Base-by-base conservation (phyloP, 2,329 filamentous ascomycete species). In the Sporothrix humicola region DNA sequence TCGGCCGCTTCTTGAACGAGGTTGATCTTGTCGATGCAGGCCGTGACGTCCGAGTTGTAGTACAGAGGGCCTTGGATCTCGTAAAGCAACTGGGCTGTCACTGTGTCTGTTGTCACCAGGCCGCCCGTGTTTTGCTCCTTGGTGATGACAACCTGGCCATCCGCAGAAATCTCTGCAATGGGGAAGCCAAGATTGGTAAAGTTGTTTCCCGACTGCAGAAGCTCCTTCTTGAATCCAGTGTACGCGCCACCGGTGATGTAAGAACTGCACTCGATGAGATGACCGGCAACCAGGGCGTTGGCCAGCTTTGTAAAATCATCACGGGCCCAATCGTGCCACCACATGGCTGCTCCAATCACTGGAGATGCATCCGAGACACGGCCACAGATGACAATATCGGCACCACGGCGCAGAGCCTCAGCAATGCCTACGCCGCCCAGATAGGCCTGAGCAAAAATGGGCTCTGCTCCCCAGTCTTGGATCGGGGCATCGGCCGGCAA, bases 291-390 rank as follows among this genome's bases (percentile, higher is more conserved):
- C 1, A 85, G 76, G 3, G 82, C 78, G 0, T 82, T 82, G 2
- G 84, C 85, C 13, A 87, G 80, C 48, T 79, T 73, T 74, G 86
- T 81, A 71, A 83, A 86, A 42, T 83, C 80, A 5, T 80, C 79
- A 0, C 77, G 80, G 23, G 82, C 81, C 85, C 85, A 87, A 2
- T 79, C 76, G 75, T 86, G 81, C 85, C 85, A 87, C 75, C 80
- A 87, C 81, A 82, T 83, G 0, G 85, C 83, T 0, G 84, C 84
- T 0, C 83, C 85, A 37, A 87, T 85, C 0, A 85, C 84, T 0
- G 82, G 83, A 12, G 80, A 81, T 0, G 83, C 82, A 74, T 83
- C 82, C 0, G 81, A 79, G 1, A 82, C 81, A 44, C 82, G 79
- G 10, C 81, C 82, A 71, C 81, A 82, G 46, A 83, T 79, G 44